Percentiles rank a stretch among this genome's conserved stretches.
Evolutionary conservation across 768 basidiomycete genomes (phyloP).

Genomic region (Tulasnella calospora): DNA sequence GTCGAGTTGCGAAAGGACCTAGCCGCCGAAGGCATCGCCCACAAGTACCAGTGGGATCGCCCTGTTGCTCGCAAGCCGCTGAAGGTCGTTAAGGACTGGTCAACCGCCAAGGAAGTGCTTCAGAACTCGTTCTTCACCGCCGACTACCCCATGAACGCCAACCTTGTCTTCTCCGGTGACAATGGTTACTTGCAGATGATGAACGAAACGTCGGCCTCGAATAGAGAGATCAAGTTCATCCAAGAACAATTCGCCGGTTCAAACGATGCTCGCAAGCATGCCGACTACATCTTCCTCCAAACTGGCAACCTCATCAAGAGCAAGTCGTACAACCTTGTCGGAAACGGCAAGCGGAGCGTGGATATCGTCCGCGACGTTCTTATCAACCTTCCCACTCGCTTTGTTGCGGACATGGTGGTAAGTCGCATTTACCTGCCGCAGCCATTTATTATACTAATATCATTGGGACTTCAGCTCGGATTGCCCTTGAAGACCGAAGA

Average conservation of each 20-base stretch:
- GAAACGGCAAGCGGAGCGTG: slow-evolving; percentile 48
- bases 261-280: slow-evolving; percentile 23
- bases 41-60: slow-evolving; percentile 57
- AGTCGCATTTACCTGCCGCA: slow-evolving; percentile 31
- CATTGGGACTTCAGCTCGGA: slow-evolving; percentile 12
- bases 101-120: slow-evolving; percentile 1
- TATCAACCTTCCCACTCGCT: slow-evolving; percentile 58
- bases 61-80: slow-evolving; percentile 32
- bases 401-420: slow-evolving; percentile 67
- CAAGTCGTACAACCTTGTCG: slow-evolving; percentile 55
- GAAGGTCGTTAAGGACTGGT: neutral
- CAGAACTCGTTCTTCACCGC: slow-evolving; percentile 16
- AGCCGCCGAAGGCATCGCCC: slow-evolving; percentile 35
- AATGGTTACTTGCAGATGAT: neutral
- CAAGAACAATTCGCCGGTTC: neutral
- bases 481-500: slow-evolving; percentile 29
- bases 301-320: slow-evolving; percentile 54
- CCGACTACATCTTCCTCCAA: slow-evolving; percentile 37
- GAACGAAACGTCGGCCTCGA: neutral
- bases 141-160: slow-evolving; percentile 4
- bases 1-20: slow-evolving; percentile 44
- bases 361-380: slow-evolving; percentile 68
- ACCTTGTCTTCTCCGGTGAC: slow-evolving; percentile 3
- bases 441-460: neutral
- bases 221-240: neutral